phyloP scores from a whole-genome alignment of 176 grass and related monocot species.

The Lolium rigidum region DNA sequence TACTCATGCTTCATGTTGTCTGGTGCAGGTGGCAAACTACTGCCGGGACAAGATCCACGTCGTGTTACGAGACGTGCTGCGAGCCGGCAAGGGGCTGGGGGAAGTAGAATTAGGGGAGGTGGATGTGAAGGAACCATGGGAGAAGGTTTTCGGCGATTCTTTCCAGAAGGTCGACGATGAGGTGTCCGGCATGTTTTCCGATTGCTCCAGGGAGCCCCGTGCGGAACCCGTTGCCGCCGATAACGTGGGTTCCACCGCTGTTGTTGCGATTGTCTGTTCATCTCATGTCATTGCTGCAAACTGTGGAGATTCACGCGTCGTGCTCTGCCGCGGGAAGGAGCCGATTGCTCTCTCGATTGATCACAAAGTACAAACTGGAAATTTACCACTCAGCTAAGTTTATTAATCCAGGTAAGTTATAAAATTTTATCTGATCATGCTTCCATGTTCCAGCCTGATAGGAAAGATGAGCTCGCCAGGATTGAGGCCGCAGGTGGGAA shows the following conservation, averaged over 20 bases:
- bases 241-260: slow-evolving; percentile 71
- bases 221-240: slow-evolving; percentile 32
- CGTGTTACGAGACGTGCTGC: slow-evolving; percentile 49
- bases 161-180: slow-evolving; percentile 72
- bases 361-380: slow-evolving; percentile 61
- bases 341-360: slow-evolving; percentile 58
- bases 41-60: slow-evolving; percentile 70
- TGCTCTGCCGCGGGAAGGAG: slow-evolving; percentile 71
- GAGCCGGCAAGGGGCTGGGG: background rate
- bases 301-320: slow-evolving; percentile 72
- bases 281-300: slow-evolving; percentile 75
- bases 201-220: background rate
- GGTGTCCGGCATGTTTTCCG: slow-evolving; percentile 34
- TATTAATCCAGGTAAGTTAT: background rate
- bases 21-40: slow-evolving; percentile 64
- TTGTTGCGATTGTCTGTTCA: slow-evolving; percentile 66
- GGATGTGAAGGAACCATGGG: slow-evolving; percentile 57
- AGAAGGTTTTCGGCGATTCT: slow-evolving; percentile 57
- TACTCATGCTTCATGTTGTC: background rate
- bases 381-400: background rate
- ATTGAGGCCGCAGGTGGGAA: slow-evolving; percentile 76
- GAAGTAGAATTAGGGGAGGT: slow-evolving; percentile 16
- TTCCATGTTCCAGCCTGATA: slow-evolving; percentile 62
- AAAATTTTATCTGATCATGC: slow-evolving; percentile 16
- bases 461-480: slow-evolving; percentile 66